Evolutionary conservation across 2,329 filamentous ascomycete species (phyloP).

Genomic region (Sarocladium kiliense): DNA sequence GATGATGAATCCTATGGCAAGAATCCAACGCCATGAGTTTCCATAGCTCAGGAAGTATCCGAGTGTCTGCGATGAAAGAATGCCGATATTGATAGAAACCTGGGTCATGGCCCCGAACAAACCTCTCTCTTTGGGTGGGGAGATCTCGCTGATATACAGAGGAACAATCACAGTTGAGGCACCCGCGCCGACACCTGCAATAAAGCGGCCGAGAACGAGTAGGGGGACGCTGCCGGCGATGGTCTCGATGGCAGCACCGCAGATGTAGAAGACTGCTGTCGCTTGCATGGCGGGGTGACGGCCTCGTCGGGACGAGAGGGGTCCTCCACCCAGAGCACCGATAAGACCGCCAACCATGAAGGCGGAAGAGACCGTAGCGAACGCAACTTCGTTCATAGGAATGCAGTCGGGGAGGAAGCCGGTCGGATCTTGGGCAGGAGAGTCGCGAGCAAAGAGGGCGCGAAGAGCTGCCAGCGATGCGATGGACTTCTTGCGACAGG

Average conservation of each 20-base stretch:
- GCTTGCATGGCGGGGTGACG: constrained; percentile 70
- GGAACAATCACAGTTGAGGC: constrained; percentile 90
- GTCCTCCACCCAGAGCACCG: constrained; percentile 76
- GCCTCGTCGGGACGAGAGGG: constrained; percentile 71
- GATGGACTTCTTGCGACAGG: constrained; percentile 60
- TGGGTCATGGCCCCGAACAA: constrained; percentile 85
- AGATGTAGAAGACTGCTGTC: constrained; percentile 70
- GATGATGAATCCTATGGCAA: constrained; percentile 67
- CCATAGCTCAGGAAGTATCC: constrained; percentile 84
- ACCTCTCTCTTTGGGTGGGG: constrained; percentile 68
- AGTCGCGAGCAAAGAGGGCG: constrained; percentile 16
- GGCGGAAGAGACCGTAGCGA: constrained; percentile 82
- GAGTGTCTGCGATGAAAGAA: constrained; percentile 74
- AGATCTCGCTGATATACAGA: constrained; percentile 89
- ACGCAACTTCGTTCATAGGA: constrained; percentile 74
- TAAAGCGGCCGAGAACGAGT: constrained; percentile 67
- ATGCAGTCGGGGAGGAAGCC: constrained; percentile 68
- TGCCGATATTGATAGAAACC: constrained; percentile 88
- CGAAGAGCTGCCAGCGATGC: constrained; percentile 17
- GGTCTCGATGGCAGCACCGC: constrained; percentile 73
- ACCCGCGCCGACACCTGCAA: constrained; percentile 81
- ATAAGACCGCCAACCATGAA: constrained; percentile 86
- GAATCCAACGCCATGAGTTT: constrained; percentile 75
- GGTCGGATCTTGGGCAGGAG: not conserved
- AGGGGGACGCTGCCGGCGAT: constrained; percentile 61